Conservation (phyloP, 805 yeast genomes). For the Metschnikowia amazonensis region DNA sequence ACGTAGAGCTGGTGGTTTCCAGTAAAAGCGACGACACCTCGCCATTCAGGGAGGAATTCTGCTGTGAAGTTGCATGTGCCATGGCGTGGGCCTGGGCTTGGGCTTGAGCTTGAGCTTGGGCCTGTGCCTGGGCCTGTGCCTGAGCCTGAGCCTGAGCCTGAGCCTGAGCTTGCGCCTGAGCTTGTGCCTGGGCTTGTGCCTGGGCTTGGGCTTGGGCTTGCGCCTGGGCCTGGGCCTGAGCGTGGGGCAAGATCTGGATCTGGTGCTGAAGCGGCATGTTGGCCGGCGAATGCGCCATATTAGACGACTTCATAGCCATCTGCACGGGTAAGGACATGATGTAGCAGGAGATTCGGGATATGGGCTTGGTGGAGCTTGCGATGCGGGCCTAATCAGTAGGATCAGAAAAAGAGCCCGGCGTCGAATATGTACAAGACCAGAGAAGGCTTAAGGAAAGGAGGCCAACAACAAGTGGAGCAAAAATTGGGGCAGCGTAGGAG, state of each 20-base stretch:
- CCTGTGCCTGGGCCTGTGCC: too few relatives aligned
- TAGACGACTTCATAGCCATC: slow-evolving; percentile 20
- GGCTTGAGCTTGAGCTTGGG: too few relatives aligned
- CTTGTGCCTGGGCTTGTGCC: too few relatives aligned
- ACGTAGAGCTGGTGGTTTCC: slow-evolving; percentile 71
- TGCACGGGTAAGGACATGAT: slow-evolving; percentile 20
- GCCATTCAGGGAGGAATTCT: slow-evolving; percentile 7
- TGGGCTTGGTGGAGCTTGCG: background rate
- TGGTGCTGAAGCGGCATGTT: slow-evolving; percentile 18
- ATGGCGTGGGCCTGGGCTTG: slow-evolving; percentile 14
- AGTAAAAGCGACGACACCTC: slow-evolving; percentile 18
- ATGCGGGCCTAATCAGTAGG: background rate
- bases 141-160: too few relatives aligned
- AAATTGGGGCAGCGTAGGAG: background rate
- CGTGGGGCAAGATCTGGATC: slow-evolving; percentile 20
- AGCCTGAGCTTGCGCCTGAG: too few relatives aligned
- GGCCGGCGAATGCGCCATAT: slow-evolving; percentile 13
- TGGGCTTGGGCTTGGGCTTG: slow-evolving; percentile 14
- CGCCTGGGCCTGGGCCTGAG: slow-evolving; percentile 13
- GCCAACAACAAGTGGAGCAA: background rate
- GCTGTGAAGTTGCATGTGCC: slow-evolving; percentile 13
- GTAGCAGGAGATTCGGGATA: background rate
- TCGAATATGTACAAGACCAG: slow-evolving; percentile 2
- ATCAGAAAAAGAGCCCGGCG: background rate
- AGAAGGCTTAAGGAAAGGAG: background rate